Conservation (phyloP, 2,329 filamentous ascomycete genomes). For the Diaporthe citri region DNA sequence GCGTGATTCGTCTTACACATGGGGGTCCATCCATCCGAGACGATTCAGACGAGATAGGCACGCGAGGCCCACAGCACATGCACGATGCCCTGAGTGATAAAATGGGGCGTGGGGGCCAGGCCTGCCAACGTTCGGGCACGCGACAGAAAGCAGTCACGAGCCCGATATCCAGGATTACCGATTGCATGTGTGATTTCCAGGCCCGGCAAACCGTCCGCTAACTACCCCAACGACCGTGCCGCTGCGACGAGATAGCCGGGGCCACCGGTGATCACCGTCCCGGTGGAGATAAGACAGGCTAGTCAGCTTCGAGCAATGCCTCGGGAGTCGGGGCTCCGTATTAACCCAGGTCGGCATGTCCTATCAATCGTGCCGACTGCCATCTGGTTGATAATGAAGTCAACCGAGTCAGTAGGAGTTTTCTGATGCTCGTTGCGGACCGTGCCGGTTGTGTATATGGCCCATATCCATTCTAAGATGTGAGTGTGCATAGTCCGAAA, state of each 20-base stretch:
- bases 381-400: not conserved
- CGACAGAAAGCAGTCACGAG: constrained; percentile 20
- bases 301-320: not conserved
- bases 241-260: constrained; percentile 7
- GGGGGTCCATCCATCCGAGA: constrained; percentile 17
- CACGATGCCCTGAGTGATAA: constrained; percentile 5
- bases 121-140: not conserved
- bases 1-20: constrained; percentile 29
- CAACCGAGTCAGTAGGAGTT: not conserved
- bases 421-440: not conserved
- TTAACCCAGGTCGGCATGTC: too few species aligned
- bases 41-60: constrained; percentile 26
- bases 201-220: constrained; percentile 4
- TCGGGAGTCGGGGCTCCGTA: not conserved
- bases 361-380: not conserved
- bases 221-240: not conserved
- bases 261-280: constrained; percentile 24
- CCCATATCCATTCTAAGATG: too few species aligned
- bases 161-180: not conserved
- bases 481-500: not conserved
- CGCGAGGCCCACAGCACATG: constrained; percentile 10
- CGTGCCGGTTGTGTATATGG: not conserved
- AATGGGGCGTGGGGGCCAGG: not conserved
- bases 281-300: constrained; percentile 29
- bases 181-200: not conserved